Percentiles rank a stretch among this genome's conserved stretches.
phyloP scores from a whole-genome alignment of 345 rosid species.

The Eucalyptus erythrocorys region DNA sequence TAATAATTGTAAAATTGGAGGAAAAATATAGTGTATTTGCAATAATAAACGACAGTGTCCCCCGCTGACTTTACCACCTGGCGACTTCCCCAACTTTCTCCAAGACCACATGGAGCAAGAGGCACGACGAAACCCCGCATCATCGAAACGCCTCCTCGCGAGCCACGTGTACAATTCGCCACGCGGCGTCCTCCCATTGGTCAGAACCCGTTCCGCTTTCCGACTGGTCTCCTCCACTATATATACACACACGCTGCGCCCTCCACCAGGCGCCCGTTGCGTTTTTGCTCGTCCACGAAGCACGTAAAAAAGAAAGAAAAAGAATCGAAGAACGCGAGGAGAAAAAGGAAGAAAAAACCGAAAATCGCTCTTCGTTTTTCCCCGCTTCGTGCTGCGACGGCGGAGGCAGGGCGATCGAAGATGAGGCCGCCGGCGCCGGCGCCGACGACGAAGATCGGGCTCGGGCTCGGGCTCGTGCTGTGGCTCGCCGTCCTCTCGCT shows the following conservation, averaged over 20 bases:
- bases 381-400: background rate
- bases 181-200: constrained; percentile 4
- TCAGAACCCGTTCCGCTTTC: background rate
- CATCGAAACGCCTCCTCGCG: background rate
- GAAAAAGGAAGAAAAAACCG: background rate
- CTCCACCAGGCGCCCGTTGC: background rate
- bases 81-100: background rate
- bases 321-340: background rate
- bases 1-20: background rate
- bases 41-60: background rate
- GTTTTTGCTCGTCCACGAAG: background rate
- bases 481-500: constrained; percentile 18
- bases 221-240: background rate
- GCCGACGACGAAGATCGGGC: background rate
- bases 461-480: constrained; percentile 7
- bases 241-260: background rate
- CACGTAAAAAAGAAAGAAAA: background rate
- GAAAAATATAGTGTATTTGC: background rate
- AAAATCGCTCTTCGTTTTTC: background rate
- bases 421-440: constrained; percentile 18
- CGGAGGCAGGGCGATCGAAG: background rate
- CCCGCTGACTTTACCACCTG: background rate
- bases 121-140: background rate
- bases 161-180: constrained; percentile 7
- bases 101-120: background rate